A percentile compares a stretch with the other conserved stretches of the same genome.
phyloP scores from a whole-genome alignment of 2,329 filamentous ascomycete species.

The Raffaelea deltoideospora region DNA sequence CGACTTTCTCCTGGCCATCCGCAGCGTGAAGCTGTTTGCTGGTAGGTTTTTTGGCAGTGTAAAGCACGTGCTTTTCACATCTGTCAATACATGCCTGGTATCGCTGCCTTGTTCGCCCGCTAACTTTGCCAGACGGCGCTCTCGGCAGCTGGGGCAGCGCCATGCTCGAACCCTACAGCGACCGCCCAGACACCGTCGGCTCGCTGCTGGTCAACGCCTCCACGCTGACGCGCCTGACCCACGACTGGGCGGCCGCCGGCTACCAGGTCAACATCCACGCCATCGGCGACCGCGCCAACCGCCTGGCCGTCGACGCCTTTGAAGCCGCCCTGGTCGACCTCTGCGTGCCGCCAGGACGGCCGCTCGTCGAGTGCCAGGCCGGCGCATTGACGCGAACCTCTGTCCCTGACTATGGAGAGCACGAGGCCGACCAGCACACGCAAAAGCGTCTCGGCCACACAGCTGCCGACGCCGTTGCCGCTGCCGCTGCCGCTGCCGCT shows the following conservation, averaged over 20 bases:
- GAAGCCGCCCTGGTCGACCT: slow-evolving; percentile 36
- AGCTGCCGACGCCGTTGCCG: too few species aligned
- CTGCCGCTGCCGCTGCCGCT: too few species aligned
- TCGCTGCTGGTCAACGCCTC: slow-evolving; percentile 53
- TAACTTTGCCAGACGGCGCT: slow-evolving; percentile 39
- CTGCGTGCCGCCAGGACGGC: slow-evolving; percentile 30
- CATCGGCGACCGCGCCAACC: slow-evolving; percentile 55
- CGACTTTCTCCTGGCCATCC: slow-evolving; percentile 35
- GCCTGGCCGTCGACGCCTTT: slow-evolving; percentile 48
- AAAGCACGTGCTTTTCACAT: too few species aligned
- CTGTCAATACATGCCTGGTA: too few species aligned
- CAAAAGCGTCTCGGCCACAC: too few species aligned
- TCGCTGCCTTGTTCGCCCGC: background rate
- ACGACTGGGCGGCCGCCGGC: slow-evolving; percentile 41
- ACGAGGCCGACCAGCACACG: too few species aligned
- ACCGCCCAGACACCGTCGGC: slow-evolving; percentile 44
- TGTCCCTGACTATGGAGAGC: too few species aligned
- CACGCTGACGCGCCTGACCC: slow-evolving; percentile 35
- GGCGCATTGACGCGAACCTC: too few species aligned
- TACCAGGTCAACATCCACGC: slow-evolving; percentile 61
- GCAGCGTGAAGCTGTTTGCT: slow-evolving; percentile 55
- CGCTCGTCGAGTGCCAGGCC: slow-evolving; percentile 17
- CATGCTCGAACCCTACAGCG: slow-evolving; percentile 54
- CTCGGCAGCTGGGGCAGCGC: slow-evolving; percentile 59
- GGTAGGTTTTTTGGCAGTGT: slow-evolving; percentile 30